These are phyloP conservation scores for Nemania sp. DNA, from an alignment of 2,329 filamentous ascomycete genomes.

Conservation along the genomic window DNA sequence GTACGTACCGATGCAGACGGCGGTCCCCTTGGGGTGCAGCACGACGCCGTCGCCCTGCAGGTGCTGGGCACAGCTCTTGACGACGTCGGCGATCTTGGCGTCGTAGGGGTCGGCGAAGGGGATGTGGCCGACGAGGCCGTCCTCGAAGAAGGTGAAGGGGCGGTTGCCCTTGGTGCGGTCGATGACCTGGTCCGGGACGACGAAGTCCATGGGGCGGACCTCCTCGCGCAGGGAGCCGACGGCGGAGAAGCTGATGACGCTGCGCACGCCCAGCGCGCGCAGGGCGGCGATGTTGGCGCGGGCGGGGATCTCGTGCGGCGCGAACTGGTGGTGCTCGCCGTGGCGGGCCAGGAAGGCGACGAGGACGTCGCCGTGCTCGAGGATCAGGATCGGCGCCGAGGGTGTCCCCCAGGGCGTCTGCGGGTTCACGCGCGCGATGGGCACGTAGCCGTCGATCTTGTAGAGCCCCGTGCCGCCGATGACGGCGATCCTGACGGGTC, in stretches of 20 bases:
- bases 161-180: slow-evolving; percentile 95
- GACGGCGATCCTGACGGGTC: slow-evolving; percentile 79
- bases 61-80: slow-evolving; percentile 73
- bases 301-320: slow-evolving; percentile 92
- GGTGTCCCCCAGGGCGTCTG: slow-evolving; percentile 88
- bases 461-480: slow-evolving; percentile 93
- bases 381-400: slow-evolving; percentile 77
- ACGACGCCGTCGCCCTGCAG: slow-evolving; percentile 84
- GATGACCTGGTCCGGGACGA: slow-evolving; percentile 94
- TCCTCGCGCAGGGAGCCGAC: slow-evolving; percentile 91
- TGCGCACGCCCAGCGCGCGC: slow-evolving; percentile 84
- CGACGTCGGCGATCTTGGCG: slow-evolving; percentile 72
- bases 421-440: slow-evolving; percentile 77
- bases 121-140: slow-evolving; percentile 89
- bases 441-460: slow-evolving; percentile 83
- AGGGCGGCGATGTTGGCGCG: slow-evolving; percentile 99
- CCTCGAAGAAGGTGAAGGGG: slow-evolving; percentile 94
- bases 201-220: slow-evolving; percentile 95
- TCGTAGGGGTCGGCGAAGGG: slow-evolving; percentile 97
- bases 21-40: slow-evolving; percentile 80
- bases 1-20: slow-evolving; percentile 85
- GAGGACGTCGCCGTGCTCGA: slow-evolving; percentile 80
- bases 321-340: slow-evolving; percentile 83
- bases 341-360: slow-evolving; percentile 95
- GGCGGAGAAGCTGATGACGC: slow-evolving; percentile 91